A percentile compares a stretch with the other conserved stretches of the same genome.
Conservation (phyloP, 257 asterid species). For the Fraxinus anomala region DNA sequence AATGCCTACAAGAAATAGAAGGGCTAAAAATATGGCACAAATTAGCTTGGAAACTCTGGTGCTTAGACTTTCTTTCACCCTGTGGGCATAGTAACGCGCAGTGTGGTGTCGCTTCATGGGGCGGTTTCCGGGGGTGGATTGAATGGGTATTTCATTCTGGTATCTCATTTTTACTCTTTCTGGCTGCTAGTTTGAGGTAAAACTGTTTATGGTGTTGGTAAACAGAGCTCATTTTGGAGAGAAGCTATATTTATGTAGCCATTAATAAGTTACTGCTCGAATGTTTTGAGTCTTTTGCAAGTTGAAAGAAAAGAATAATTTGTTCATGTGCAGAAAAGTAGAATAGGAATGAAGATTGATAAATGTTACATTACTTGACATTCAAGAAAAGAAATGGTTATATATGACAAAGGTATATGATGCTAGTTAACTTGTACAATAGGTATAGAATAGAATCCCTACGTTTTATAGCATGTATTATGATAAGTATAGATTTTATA, state of each 20-base stretch:
- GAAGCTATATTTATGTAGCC: background rate
- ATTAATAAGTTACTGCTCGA: background rate
- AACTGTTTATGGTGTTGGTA: background rate
- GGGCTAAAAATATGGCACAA: constrained; percentile 61
- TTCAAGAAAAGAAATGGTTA: constrained; percentile 9
- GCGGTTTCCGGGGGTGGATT: constrained; percentile 31
- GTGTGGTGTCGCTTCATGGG: constrained; percentile 65
- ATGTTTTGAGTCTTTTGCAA: constrained; percentile 29
- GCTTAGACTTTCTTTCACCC: constrained; percentile 77
- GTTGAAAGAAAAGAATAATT: constrained; percentile 49
- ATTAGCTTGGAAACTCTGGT: constrained; percentile 72
- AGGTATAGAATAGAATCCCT: constrained; percentile 18
- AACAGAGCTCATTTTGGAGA: background rate
- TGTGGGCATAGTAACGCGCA: constrained; percentile 77
- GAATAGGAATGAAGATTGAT: constrained; percentile 27
- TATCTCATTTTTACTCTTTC: constrained; percentile 32
- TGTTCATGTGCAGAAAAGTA: constrained; percentile 20
- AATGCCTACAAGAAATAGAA: constrained; percentile 65
- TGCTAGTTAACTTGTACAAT: constrained; percentile 30
- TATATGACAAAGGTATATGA: constrained; percentile 29
- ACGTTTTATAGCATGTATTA: background rate
- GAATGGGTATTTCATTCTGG: constrained; percentile 40
- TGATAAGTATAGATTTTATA: no score
- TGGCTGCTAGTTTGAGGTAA: background rate
- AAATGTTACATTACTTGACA: background rate